These are phyloP conservation scores for Mucor indicus DNA, from an alignment of 371 early-diverging fungal species.

Conservation along the genomic window DNA sequence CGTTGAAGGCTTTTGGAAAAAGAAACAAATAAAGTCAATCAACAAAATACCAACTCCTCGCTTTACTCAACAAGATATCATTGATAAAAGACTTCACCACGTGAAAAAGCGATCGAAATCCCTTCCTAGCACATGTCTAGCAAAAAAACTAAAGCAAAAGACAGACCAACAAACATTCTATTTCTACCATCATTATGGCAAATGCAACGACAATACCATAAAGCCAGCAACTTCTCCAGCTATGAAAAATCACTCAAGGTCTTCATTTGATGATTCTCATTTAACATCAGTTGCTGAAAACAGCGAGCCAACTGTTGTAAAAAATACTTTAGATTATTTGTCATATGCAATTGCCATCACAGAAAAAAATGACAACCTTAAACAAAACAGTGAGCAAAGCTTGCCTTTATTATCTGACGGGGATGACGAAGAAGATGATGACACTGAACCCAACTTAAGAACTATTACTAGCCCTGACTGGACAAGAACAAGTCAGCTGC, in stretches of 20 bases:
- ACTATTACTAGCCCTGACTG: constrained; percentile 37
- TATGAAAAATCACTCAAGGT: not conserved
- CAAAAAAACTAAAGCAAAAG: no score
- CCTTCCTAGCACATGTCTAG: no score
- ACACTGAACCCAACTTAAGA: constrained; percentile 42
- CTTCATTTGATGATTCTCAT: constrained; percentile 5
- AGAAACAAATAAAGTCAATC: constrained; percentile 22
- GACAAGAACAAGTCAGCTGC: constrained; percentile 24
- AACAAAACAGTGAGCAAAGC: constrained; percentile 15
- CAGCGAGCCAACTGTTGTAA: constrained; percentile 8
- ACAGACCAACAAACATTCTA: not conserved
- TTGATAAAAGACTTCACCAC: constrained; percentile 22
- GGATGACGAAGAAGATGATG: constrained; percentile 2
- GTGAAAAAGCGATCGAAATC: constrained; percentile 9
- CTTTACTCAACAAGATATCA: constrained; percentile 44
- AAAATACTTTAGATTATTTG: constrained; percentile 28
- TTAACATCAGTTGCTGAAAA: constrained; percentile 1
- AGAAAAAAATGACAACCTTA: constrained; percentile 16
- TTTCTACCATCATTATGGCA: no score
- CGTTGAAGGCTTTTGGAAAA: constrained; percentile 38
- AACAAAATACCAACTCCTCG: constrained; percentile 36
- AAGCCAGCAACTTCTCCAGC: not conserved
- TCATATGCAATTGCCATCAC: constrained; percentile 43
- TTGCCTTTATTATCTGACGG: constrained; percentile 9
- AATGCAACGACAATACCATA: not conserved